Conservation (phyloP, 2,329 filamentous ascomycete species). For the Amphichorda felina region DNA sequence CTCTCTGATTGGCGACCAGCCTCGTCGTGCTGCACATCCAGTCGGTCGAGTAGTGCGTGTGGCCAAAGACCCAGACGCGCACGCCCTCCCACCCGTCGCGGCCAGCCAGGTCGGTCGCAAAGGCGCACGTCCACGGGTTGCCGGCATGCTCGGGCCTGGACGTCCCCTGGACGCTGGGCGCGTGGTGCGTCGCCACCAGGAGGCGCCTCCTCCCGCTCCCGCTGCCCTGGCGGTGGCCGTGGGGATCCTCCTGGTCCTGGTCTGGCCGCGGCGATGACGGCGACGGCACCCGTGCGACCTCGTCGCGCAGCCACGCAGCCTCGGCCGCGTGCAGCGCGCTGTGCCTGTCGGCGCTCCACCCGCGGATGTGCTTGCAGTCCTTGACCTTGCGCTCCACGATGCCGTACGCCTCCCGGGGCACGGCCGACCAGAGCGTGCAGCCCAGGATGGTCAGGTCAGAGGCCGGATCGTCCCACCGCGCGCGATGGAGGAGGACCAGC, state of each 20-base stretch:
- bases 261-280: conserved; percentile 4
- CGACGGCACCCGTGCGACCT: conserved; percentile 6
- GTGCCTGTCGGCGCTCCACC: conserved; percentile 37
- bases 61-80: conserved; percentile 32
- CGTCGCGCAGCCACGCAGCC: conserved; percentile 31
- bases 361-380: conserved; percentile 41
- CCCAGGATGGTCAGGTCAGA: conserved; percentile 39
- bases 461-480: conserved; percentile 17
- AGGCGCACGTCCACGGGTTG: conserved; percentile 35
- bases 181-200: conserved; percentile 45
- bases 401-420: conserved; percentile 24
- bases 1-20: conserved; percentile 33
- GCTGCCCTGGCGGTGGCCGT: no score
- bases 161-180: conserved; percentile 35
- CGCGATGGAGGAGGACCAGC: conserved; percentile 28
- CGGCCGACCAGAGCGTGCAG: conserved; percentile 43
- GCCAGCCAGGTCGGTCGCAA: conserved; percentile 34
- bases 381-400: conserved; percentile 31
- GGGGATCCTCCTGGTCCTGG: conserved; percentile 1
- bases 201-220: conserved; percentile 15
- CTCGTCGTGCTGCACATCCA: conserved; percentile 17
- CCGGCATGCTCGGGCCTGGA: conserved; percentile 34
- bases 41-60: conserved; percentile 32
- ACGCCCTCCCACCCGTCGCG: conserved; percentile 18
- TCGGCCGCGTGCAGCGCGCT: conserved; percentile 35